These are phyloP conservation scores for Camelina sativa DNA, from an alignment of 345 rosid genomes.

Conservation along the genomic window DNA sequence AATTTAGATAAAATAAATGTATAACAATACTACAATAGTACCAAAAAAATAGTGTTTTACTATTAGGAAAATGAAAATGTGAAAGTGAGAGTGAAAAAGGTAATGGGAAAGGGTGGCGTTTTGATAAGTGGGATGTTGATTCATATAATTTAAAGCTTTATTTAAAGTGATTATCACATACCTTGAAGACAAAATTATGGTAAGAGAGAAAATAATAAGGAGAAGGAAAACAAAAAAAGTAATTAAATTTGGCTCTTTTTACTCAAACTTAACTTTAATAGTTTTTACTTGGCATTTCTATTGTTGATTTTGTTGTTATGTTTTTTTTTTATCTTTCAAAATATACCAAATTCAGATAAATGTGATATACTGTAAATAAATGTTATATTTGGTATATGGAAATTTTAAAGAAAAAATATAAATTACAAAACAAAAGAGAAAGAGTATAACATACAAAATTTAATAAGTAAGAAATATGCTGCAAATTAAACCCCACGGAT, in stretches of 20 bases:
- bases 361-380: neutral
- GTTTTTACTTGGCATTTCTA: slow-evolving; percentile 6
- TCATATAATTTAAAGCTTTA: slow-evolving; percentile 46
- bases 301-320: neutral
- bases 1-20: neutral
- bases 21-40: neutral
- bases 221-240: neutral
- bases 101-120: slow-evolving; percentile 18
- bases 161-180: slow-evolving; percentile 45
- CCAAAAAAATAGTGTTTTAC: slow-evolving; percentile 8
- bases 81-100: slow-evolving; percentile 24
- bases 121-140: slow-evolving; percentile 50
- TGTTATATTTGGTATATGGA: neutral
- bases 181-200: slow-evolving; percentile 10
- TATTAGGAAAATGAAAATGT: slow-evolving; percentile 21
- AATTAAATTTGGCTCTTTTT: neutral
- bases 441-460: neutral
- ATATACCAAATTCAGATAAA: neutral
- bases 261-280: slow-evolving; percentile 16
- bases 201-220: neutral
- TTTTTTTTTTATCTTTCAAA: neutral
- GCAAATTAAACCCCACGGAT: slow-evolving; percentile 10
- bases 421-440: neutral
- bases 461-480: neutral
- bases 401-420: neutral